These are phyloP conservation scores for Mucor indicus DNA, from an alignment of 371 early-diverging fungal species.

Conservation along the genomic window DNA sequence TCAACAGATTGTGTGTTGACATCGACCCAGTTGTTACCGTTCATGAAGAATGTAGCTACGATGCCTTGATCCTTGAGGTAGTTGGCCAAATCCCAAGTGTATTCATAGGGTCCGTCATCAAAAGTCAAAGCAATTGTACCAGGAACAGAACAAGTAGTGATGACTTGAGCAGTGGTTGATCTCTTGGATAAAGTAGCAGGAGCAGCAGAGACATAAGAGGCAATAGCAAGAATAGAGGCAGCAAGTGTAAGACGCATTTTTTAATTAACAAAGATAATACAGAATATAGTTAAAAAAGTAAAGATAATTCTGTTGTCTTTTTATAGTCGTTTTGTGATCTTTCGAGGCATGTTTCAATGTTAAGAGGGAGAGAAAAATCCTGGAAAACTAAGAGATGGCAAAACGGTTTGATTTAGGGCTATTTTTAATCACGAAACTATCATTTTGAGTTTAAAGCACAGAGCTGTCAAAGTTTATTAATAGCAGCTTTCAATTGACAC, in stretches of 20 bases:
- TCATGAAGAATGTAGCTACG: slow-evolving; percentile 67
- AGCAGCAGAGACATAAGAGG: slow-evolving; percentile 20
- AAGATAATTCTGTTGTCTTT: too few species aligned
- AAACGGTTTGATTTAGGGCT: too few species aligned
- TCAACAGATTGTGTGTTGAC: slow-evolving; percentile 19
- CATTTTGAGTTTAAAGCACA: too few species aligned
- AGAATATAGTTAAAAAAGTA: too few species aligned
- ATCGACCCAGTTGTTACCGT: slow-evolving; percentile 42
- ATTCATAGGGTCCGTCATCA: slow-evolving; percentile 61
- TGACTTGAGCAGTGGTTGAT: slow-evolving; percentile 15
- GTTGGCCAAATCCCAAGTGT: slow-evolving; percentile 48
- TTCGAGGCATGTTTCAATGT: too few species aligned
- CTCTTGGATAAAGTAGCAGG: slow-evolving; percentile 22
- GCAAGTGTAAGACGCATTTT: slow-evolving; percentile 20
- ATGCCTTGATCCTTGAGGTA: slow-evolving; percentile 32
- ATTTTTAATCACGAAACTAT: too few species aligned
- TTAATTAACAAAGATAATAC: too few species aligned
- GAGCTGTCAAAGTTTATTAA: too few species aligned
- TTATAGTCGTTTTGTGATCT: too few species aligned
- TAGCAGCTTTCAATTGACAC: too few species aligned
- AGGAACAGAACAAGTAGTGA: slow-evolving; percentile 24
- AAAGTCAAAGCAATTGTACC: slow-evolving; percentile 43
- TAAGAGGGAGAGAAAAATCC: too few species aligned
- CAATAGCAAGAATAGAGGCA: slow-evolving; percentile 17
- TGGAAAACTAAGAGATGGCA: too few species aligned